Conservation (phyloP, 768 basidiomycete genomes). For the Lyophyllum atratum region DNA sequence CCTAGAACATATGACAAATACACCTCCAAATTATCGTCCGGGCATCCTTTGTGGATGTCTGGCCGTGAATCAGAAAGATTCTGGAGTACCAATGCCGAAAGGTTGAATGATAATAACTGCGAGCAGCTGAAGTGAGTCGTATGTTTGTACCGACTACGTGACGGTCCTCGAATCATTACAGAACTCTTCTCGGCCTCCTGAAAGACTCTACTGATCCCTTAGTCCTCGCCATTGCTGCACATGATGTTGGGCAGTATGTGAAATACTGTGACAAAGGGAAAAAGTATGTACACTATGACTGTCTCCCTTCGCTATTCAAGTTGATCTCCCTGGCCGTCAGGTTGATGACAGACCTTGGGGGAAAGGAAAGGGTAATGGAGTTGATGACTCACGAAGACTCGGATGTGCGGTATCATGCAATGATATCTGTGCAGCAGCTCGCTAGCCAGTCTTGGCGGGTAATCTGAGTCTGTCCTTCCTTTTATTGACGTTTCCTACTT, state of each 20-base stretch:
- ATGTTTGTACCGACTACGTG: background rate
- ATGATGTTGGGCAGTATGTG: slow-evolving; percentile 94
- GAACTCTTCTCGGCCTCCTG: slow-evolving; percentile 74
- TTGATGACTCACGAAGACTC: slow-evolving; percentile 88
- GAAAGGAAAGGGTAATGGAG: slow-evolving; percentile 86
- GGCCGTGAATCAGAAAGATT: slow-evolving; percentile 96
- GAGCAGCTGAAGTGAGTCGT: slow-evolving; percentile 76
- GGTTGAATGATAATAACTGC: slow-evolving; percentile 82
- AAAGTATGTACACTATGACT: slow-evolving; percentile 53
- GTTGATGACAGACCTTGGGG: slow-evolving; percentile 80
- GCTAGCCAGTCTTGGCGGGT: slow-evolving; percentile 87
- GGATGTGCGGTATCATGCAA: slow-evolving; percentile 90
- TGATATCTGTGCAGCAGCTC: slow-evolving; percentile 87
- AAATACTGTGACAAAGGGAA: slow-evolving; percentile 91
- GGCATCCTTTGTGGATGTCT: slow-evolving; percentile 93
- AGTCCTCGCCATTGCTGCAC: slow-evolving; percentile 88
- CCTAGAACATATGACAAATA: slow-evolving; percentile 95
- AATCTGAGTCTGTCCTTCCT: slow-evolving; percentile 28
- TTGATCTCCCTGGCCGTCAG: slow-evolving; percentile 27
- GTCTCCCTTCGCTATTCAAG: background rate
- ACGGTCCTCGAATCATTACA: slow-evolving; percentile 29
- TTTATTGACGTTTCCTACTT: slow-evolving; percentile 1
- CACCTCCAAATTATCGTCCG: slow-evolving; percentile 83
- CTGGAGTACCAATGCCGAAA: slow-evolving; percentile 94
- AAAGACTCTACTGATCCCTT: slow-evolving; percentile 68